Percentiles rank a stretch among this genome's conserved stretches.
Conservation (phyloP, 2,329 filamentous ascomycete genomes). For the Trichophyton rubrum region DNA sequence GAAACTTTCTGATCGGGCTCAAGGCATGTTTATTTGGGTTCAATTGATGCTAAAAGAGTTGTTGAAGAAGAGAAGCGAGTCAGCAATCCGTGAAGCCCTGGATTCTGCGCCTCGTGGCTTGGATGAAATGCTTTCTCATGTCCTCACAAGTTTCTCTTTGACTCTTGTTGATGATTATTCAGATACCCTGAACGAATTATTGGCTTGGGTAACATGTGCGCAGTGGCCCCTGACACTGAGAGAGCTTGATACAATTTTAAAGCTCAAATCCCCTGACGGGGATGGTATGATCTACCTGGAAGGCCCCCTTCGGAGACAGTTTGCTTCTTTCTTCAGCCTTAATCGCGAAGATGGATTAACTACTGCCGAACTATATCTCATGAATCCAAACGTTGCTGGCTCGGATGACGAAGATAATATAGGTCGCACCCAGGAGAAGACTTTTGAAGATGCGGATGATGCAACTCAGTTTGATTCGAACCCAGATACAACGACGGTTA, state of each 20-base stretch:
- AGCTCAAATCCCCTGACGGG: conserved; percentile 32
- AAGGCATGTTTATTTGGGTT: conserved; percentile 40
- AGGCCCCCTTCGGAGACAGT: conserved; percentile 35
- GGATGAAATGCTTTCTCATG: conserved; percentile 31
- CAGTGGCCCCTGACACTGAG: conserved; percentile 33
- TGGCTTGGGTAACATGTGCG: conserved; percentile 38
- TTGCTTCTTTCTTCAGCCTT: conserved; percentile 37
- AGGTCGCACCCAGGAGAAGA: background rate
- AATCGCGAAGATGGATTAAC: conserved; percentile 31
- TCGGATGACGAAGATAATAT: conserved; percentile 11
- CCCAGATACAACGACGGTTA: conserved; percentile 12
- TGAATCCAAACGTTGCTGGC: background rate
- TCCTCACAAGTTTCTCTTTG: conserved; percentile 29
- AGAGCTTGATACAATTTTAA: conserved; percentile 34
- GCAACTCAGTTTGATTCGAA: conserved; percentile 16
- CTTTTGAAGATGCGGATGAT: conserved; percentile 8
- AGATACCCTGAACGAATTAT: conserved; percentile 36
- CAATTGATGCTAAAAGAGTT: conserved; percentile 42
- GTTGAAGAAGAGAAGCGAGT: conserved; percentile 21
- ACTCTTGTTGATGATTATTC: conserved; percentile 16
- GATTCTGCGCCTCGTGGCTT: conserved; percentile 36
- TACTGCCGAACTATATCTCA: conserved; percentile 14
- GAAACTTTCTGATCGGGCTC: conserved; percentile 32
- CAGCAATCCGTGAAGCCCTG: conserved; percentile 32
- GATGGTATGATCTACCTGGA: conserved; percentile 25